Evolutionary conservation across 177 flowering plant species (phyloP).

Genomic region (Vitis hybrid): DNA sequence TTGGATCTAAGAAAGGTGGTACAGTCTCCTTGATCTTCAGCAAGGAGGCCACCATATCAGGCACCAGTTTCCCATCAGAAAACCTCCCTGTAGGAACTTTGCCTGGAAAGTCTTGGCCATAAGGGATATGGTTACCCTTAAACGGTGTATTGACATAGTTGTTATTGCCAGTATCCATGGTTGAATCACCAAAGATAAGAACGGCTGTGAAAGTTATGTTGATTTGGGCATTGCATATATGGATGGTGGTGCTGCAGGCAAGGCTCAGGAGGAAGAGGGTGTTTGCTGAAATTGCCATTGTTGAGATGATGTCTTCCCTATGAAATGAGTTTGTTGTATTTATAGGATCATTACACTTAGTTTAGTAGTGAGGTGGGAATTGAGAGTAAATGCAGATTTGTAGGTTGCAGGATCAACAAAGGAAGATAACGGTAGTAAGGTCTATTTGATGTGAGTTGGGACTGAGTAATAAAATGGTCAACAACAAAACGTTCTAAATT

Average conservation of each 20-base stretch:
- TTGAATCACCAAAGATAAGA: constrained; percentile 15
- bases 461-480: too few relatives aligned
- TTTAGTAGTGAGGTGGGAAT: too few relatives aligned
- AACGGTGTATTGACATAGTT: not conserved
- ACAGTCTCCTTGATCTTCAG: constrained; percentile 44
- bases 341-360: too few relatives aligned
- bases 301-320: too few relatives aligned
- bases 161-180: constrained; percentile 13
- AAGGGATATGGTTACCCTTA: constrained; percentile 36
- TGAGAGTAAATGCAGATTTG: too few relatives aligned
- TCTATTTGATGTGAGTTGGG: too few relatives aligned
- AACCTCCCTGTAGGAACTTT: constrained; percentile 51
- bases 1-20: constrained; percentile 52
- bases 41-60: constrained; percentile 41
- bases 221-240: not conserved
- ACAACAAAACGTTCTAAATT: too few relatives aligned
- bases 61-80: constrained; percentile 45
- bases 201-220: constrained; percentile 4
- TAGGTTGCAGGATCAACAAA: too few relatives aligned
- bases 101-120: constrained; percentile 40
- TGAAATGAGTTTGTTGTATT: too few relatives aligned
- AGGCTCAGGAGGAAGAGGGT: not conserved
- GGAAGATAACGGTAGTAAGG: too few relatives aligned
- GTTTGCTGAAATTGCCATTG: not conserved
- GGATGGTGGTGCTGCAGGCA: not conserved